Evolutionary conservation across 352 stramenopile genomes (phyloP).

Genomic region (Phytopythium kandeliae): DNA sequence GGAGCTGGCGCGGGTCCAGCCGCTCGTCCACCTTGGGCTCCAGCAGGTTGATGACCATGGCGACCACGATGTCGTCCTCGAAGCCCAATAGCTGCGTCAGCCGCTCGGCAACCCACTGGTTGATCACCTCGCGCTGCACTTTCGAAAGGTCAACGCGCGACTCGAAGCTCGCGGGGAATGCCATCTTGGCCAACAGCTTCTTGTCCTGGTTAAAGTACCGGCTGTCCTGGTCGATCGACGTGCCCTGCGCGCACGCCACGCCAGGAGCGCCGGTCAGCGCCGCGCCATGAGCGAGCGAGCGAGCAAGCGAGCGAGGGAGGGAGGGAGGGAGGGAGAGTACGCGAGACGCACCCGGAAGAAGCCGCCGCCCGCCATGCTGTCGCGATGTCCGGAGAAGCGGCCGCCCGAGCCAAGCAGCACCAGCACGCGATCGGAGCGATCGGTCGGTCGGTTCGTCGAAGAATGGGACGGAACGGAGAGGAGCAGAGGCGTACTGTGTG

Average conservation of each 20-base stretch:
- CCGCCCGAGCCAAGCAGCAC: too few relatives aligned
- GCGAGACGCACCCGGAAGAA: constrained; percentile 25
- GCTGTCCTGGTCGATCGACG: constrained; percentile 73
- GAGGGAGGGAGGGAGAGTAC: too few relatives aligned
- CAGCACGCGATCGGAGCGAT: too few relatives aligned
- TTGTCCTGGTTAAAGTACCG: constrained; percentile 85
- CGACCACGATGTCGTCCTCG: constrained; percentile 90
- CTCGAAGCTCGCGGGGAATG: constrained; percentile 74
- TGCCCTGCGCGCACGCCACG: constrained; percentile 27
- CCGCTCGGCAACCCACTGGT: constrained; percentile 83
- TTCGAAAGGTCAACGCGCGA: constrained; percentile 83
- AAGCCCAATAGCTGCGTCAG: constrained; percentile 87
- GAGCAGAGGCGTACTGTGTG: neutral
- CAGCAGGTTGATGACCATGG: constrained; percentile 81
- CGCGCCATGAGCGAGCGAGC: too few relatives aligned
- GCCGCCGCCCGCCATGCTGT: constrained; percentile 6
- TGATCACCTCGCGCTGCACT: constrained; percentile 88
- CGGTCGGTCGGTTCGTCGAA: too few relatives aligned
- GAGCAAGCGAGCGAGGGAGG: too few relatives aligned
- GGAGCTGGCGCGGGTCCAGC: constrained; percentile 81
- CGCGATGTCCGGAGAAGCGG: neutral
- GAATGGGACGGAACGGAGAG: too few relatives aligned
- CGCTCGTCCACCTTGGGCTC: constrained; percentile 67
- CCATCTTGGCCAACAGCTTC: constrained; percentile 84
- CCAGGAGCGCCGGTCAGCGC: too few relatives aligned